phyloP scores from a whole-genome alignment of 2,329 filamentous ascomycete species.

The Trichoderma sp. region DNA sequence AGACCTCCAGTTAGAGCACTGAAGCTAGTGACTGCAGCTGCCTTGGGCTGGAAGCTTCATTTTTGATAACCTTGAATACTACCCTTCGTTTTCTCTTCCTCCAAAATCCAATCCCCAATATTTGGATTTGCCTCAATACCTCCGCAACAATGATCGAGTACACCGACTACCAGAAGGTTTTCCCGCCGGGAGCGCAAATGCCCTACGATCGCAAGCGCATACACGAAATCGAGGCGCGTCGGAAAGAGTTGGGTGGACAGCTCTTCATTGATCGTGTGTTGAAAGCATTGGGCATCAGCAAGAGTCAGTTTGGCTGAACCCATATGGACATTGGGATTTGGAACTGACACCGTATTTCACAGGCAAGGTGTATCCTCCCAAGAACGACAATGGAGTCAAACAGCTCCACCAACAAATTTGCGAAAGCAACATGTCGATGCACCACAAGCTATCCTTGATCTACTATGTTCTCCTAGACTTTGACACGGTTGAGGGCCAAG shows the following conservation, averaged over 20 bases:
- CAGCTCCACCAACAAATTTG: slow-evolving; percentile 70
- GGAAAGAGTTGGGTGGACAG: slow-evolving; percentile 65
- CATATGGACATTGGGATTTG: not conserved
- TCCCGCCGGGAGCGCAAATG: slow-evolving; percentile 58
- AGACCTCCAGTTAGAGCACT: not conserved
- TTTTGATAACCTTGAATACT: not conserved
- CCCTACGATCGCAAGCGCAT: slow-evolving; percentile 61
- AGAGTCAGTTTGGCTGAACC: slow-evolving; percentile 48
- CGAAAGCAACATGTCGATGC: slow-evolving; percentile 60
- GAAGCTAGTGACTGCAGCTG: not conserved
- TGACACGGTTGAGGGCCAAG: slow-evolving; percentile 51
- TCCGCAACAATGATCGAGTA: slow-evolving; percentile 56
- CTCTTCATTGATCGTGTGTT: slow-evolving; percentile 81
- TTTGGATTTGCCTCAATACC: not conserved
- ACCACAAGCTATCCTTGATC: slow-evolving; percentile 78
- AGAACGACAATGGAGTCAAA: slow-evolving; percentile 63
- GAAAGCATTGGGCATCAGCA: slow-evolving; percentile 63
- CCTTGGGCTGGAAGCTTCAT: not conserved
- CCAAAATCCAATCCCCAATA: not conserved
- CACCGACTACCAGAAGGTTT: slow-evolving; percentile 66
- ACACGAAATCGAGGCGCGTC: slow-evolving; percentile 63
- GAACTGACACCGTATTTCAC: slow-evolving; percentile 16
- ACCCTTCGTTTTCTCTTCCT: not conserved
- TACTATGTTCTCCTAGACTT: slow-evolving; percentile 83
- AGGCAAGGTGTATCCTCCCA: slow-evolving; percentile 71